phyloP scores from a whole-genome alignment of 306 rosid species.

The Rosa persica region DNA sequence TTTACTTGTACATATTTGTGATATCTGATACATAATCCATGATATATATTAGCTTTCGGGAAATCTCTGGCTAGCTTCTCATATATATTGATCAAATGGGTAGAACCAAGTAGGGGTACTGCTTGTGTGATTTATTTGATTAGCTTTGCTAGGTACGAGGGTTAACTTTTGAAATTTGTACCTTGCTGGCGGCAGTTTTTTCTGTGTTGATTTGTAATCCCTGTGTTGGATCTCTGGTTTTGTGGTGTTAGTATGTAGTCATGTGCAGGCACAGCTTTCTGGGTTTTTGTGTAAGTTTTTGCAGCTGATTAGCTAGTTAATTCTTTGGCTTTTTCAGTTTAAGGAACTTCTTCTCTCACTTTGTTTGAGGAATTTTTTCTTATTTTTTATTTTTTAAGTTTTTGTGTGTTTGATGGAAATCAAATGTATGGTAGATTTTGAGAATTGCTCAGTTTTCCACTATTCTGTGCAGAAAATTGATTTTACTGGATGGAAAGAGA shows the following conservation, averaged over 20 bases:
- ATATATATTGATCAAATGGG: no score
- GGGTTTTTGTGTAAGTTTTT: neutral
- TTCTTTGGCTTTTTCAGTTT: conserved; percentile 1
- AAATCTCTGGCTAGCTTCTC: no score
- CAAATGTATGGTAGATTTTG: neutral
- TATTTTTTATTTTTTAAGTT: neutral
- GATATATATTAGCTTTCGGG: no score
- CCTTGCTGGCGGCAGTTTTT: neutral
- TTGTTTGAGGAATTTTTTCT: neutral
- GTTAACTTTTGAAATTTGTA: neutral
- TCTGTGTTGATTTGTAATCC: conserved; percentile 1
- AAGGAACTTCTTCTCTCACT: no score
- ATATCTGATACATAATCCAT: no score
- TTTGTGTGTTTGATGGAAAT: neutral
- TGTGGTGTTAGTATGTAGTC: neutral
- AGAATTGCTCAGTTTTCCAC: no score
- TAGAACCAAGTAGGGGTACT: no score
- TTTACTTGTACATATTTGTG: no score
- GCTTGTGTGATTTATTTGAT: neutral
- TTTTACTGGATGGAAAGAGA: no score
- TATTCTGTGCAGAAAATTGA: no score
- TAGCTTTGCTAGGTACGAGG: conserved; percentile 5
- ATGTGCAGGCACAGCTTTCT: neutral
- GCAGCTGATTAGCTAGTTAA: conserved; percentile 14
- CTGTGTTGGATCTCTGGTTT: conserved; percentile 34